phyloP scores from a whole-genome alignment of 257 asterid species.

The Linderniella brevidens region DNA sequence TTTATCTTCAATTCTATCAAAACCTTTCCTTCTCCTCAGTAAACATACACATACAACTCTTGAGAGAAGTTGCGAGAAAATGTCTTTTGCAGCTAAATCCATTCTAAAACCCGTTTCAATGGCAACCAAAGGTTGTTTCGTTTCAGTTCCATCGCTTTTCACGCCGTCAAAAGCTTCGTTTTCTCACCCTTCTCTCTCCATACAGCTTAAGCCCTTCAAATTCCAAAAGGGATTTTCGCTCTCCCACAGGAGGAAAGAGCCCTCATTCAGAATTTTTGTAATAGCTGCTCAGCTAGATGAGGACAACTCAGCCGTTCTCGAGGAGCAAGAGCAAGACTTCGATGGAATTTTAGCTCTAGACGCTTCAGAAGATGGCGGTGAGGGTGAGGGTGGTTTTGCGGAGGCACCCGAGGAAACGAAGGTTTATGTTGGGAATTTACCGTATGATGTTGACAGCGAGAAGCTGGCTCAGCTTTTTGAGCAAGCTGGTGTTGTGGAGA shows the following conservation, averaged over 20 bases:
- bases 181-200: slow-evolving; percentile 17
- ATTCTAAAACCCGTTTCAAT: slow-evolving; percentile 28
- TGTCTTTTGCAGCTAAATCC: slow-evolving; percentile 15
- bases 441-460: slow-evolving; percentile 53
- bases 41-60: too few species aligned
- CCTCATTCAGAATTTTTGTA: slow-evolving; percentile 28
- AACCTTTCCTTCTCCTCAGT: too few species aligned
- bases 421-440: slow-evolving; percentile 78
- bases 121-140: slow-evolving; percentile 39
- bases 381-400: slow-evolving; percentile 12
- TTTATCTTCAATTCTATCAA: too few species aligned
- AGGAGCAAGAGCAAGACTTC: slow-evolving; percentile 17
- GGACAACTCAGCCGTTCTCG: slow-evolving; percentile 28
- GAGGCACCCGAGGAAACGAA: slow-evolving; percentile 77
- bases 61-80: too few species aligned
- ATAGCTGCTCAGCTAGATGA: slow-evolving; percentile 40
- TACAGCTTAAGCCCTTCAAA: slow-evolving; percentile 31
- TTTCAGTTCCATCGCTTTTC: slow-evolving; percentile 37
- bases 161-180: slow-evolving; percentile 26
- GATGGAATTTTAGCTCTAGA: slow-evolving; percentile 18
- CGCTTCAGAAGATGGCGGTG: slow-evolving; percentile 13
- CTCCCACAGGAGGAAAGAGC: slow-evolving; percentile 17
- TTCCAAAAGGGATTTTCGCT: slow-evolving; percentile 22
- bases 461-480: slow-evolving; percentile 53
- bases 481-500: slow-evolving; percentile 81